Evolutionary conservation across 306 rosid species (phyloP).

Genomic region (Myrica gale): DNA sequence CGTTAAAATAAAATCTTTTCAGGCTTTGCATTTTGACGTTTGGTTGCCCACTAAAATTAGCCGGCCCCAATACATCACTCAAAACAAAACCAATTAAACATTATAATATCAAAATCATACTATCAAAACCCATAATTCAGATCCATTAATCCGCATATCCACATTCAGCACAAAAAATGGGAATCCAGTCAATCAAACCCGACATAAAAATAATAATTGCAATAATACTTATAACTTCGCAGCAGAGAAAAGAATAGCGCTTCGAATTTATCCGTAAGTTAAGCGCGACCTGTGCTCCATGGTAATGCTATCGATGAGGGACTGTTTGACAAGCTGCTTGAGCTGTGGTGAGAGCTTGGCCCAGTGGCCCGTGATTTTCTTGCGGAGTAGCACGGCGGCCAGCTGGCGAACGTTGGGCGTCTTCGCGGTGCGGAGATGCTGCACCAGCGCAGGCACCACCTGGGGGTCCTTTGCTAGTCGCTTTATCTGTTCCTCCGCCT

Average conservation of each 20-base stretch:
- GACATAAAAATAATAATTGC: not conserved
- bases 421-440: slow-evolving; percentile 92
- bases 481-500: slow-evolving; percentile 96
- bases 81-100: not conserved
- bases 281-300: slow-evolving; percentile 71
- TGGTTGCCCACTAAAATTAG: too few species aligned
- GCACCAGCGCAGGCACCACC: slow-evolving; percentile 86
- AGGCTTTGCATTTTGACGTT: too few species aligned
- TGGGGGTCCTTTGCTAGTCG: slow-evolving; percentile 86
- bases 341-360: slow-evolving; percentile 78
- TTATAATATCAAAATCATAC: not conserved
- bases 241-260: not conserved
- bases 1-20: too few species aligned
- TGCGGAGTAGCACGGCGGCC: slow-evolving; percentile 91
- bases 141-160: not conserved
- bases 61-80: too few species aligned
- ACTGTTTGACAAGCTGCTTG: slow-evolving; percentile 74
- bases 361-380: slow-evolving; percentile 99
- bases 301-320: slow-evolving; percentile 81
- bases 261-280: too few species aligned
- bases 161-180: not conserved
- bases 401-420: slow-evolving; percentile 96
- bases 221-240: not conserved
- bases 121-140: not conserved
- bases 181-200: not conserved